Evolutionary conservation across 768 basidiomycete species (phyloP).

Genomic region (Coprinopsis cinerea): DNA sequence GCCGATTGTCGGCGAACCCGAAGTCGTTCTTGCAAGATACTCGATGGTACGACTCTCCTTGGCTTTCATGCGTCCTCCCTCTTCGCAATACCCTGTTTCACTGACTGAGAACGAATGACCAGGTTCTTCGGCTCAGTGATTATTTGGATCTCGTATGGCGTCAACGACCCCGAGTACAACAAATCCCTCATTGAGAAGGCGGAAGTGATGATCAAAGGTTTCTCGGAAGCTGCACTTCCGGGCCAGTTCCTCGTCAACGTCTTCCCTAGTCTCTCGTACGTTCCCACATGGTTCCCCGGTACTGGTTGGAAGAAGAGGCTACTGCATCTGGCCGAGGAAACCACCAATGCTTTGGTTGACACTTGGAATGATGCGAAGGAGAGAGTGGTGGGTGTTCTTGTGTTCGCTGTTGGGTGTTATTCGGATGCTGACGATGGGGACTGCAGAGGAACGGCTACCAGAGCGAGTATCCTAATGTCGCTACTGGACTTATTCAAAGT

Average conservation of each 20-base stretch:
- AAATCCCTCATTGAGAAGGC: slow-evolving; percentile 32
- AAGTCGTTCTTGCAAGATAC: background rate
- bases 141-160: slow-evolving; percentile 21
- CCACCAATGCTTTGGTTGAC: background rate
- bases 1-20: background rate
- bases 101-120: background rate
- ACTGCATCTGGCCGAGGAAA: background rate
- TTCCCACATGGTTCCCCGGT: slow-evolving; percentile 35
- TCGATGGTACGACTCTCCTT: background rate
- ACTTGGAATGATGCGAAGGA: background rate
- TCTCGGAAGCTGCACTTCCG: slow-evolving; percentile 20
- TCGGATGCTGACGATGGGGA: background rate
- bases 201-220: slow-evolving; percentile 22
- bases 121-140: slow-evolving; percentile 12
- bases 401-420: background rate
- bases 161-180: slow-evolving; percentile 20
- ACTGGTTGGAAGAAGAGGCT: slow-evolving; percentile 23
- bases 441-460: background rate
- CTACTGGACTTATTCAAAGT: background rate
- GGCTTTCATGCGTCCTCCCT: background rate
- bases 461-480: background rate
- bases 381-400: background rate
- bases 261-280: slow-evolving; percentile 20
- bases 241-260: slow-evolving; percentile 14
- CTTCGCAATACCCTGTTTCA: background rate